Conservation (phyloP, 1,139 yeast genomes). For the Yamadazyma dushanensis region DNA sequence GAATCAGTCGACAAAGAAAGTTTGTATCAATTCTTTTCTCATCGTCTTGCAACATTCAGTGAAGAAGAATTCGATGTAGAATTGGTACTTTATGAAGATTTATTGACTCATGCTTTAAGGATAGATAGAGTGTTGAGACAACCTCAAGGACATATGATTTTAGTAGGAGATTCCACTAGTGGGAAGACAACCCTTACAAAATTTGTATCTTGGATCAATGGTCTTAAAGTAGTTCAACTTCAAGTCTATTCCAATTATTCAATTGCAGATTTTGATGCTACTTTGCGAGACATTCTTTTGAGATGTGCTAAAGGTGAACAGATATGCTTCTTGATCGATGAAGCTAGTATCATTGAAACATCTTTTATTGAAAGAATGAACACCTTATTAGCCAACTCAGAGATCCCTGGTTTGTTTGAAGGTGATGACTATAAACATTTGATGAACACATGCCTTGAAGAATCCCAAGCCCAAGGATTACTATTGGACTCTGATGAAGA, state of each 20-base stretch:
- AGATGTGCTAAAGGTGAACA: slow-evolving; percentile 56
- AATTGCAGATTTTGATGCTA: slow-evolving; percentile 65
- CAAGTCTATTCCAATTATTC: slow-evolving; percentile 56
- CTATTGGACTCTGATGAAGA: slow-evolving; percentile 73
- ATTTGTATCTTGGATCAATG: slow-evolving; percentile 93
- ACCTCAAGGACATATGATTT: slow-evolving; percentile 85
- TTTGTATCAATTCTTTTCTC: slow-evolving; percentile 55
- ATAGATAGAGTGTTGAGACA: slow-evolving; percentile 83
- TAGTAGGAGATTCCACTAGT: slow-evolving; percentile 83
- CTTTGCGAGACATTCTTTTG: slow-evolving; percentile 54
- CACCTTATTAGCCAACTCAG: slow-evolving; percentile 87
- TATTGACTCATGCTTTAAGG: slow-evolving; percentile 73
- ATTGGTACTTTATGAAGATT: slow-evolving; percentile 66
- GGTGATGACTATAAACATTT: slow-evolving; percentile 65
- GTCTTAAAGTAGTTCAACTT: slow-evolving; percentile 62
- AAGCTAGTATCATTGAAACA: slow-evolving; percentile 72
- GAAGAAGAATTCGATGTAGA: slow-evolving; percentile 73
- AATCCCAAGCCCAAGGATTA: slow-evolving; percentile 60
- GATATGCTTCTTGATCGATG: slow-evolving; percentile 77
- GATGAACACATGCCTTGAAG: slow-evolving; percentile 58
- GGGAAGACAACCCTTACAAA: slow-evolving; percentile 78
- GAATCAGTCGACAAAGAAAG: slow-evolving; percentile 53
- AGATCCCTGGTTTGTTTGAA: slow-evolving; percentile 85
- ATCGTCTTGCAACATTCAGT: slow-evolving; percentile 67
- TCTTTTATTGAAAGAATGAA: slow-evolving; percentile 91